Evolutionary conservation across 2,329 filamentous ascomycete species (phyloP).

Genomic region (Botrytis fabae): DNA sequence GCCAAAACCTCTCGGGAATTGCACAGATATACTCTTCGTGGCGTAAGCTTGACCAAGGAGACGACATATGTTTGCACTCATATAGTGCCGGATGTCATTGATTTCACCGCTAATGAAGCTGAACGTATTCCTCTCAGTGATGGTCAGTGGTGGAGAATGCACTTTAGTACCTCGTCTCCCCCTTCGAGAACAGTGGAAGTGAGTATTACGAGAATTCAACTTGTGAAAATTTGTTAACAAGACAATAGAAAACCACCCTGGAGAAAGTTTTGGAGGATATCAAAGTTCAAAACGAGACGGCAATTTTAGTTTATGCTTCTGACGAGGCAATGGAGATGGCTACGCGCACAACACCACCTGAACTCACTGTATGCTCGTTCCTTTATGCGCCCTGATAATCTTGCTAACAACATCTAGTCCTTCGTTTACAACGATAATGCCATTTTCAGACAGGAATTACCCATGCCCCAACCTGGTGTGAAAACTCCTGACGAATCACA

Average conservation of each 20-base stretch:
- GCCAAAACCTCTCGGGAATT: conserved; percentile 31
- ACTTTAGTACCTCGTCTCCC: conserved; percentile 45
- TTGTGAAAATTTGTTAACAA: conserved; percentile 8
- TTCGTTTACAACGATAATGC: conserved; percentile 56
- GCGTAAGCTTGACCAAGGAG: conserved; percentile 50
- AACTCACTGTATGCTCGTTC: conserved; percentile 42
- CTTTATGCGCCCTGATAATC: background rate
- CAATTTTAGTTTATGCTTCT: conserved; percentile 55
- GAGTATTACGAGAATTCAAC: conserved; percentile 29
- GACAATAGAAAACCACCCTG: conserved; percentile 48
- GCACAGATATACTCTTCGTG: conserved; percentile 51
- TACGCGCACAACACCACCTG: conserved; percentile 42
- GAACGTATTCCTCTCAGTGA: conserved; percentile 30
- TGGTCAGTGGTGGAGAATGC: conserved; percentile 60
- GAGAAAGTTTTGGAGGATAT: conserved; percentile 50
- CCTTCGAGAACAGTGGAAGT: conserved; percentile 53
- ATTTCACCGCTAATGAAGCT: conserved; percentile 44
- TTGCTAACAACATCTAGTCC: conserved; percentile 40
- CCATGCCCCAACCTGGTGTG: background rate
- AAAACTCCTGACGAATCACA: conserved; percentile 18
- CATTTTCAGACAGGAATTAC: conserved; percentile 53
- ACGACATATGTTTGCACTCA: conserved; percentile 54
- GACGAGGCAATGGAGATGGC: conserved; percentile 47
- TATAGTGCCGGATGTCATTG: conserved; percentile 46
- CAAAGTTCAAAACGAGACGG: conserved; percentile 50